Conservation (phyloP, 108 stramenopile species). For the Aurantiochytrium sp. region DNA sequence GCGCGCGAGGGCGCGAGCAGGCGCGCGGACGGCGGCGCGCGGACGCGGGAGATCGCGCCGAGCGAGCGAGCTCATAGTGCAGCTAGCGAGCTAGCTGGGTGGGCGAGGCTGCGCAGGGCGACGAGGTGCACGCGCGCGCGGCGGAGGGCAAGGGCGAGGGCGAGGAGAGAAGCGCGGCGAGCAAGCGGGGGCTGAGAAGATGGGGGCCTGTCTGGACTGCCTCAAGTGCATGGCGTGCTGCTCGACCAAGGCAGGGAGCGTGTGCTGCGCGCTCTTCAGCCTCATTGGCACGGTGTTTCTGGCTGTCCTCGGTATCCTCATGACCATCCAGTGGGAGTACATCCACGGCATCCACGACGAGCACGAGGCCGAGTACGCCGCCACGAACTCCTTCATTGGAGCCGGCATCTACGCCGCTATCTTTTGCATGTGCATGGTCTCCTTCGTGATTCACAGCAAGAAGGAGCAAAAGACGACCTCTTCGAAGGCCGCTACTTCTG, state of each 20-base stretch:
- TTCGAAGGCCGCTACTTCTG: neutral
- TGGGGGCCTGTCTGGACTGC: neutral
- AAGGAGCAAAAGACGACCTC: neutral
- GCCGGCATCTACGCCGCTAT: neutral
- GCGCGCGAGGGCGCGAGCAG: too few species aligned
- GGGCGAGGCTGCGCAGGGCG: too few species aligned
- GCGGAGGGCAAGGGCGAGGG: too few species aligned
- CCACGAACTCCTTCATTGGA: neutral
- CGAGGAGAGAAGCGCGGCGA: too few species aligned
- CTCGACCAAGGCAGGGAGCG: neutral
- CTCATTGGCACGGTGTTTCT: neutral
- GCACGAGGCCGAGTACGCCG: neutral
- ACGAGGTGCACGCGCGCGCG: too few species aligned
- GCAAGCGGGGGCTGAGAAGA: neutral
- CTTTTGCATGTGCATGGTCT: neutral
- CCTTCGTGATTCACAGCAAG: neutral
- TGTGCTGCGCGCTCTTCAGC: constrained; percentile 16
- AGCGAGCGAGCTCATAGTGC: too few species aligned
- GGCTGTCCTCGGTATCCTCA: neutral
- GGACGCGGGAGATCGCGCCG: too few species aligned
- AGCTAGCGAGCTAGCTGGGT: too few species aligned
- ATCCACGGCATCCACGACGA: neutral
- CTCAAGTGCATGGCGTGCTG: constrained; percentile 17
- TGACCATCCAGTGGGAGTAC: neutral
- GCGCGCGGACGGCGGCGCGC: too few species aligned